These are phyloP conservation scores for Yamadazyma oceani DNA, from an alignment of 1,139 yeast genomes.

Conservation along the genomic window DNA sequence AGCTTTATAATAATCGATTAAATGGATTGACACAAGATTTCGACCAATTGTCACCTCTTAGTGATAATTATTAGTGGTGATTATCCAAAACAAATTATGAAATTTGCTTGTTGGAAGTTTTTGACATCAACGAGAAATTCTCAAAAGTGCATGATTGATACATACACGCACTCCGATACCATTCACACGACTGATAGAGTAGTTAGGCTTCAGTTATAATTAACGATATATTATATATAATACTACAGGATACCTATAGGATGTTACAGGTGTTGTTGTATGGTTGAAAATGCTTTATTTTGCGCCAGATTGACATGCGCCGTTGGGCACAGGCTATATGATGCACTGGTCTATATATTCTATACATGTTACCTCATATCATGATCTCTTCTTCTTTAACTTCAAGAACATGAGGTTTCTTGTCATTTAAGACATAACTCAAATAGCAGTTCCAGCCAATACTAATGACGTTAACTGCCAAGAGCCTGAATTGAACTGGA, in stretches of 20 bases:
- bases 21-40: too few relatives aligned
- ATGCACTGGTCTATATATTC: too few relatives aligned
- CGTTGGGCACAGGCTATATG: too few relatives aligned
- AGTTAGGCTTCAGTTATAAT: too few relatives aligned
- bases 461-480: slow-evolving; percentile 70
- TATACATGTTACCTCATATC: slow-evolving; percentile 1
- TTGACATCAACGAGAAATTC: slow-evolving; percentile 3
- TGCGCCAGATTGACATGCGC: too few relatives aligned
- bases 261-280: too few relatives aligned
- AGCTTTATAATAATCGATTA: too few relatives aligned
- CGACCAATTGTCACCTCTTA: too few relatives aligned
- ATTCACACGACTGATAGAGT: slow-evolving; percentile 2
- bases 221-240: too few relatives aligned
- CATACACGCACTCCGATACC: not conserved
- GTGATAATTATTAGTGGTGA: not conserved
- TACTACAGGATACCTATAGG: too few relatives aligned
- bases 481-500: slow-evolving; percentile 67
- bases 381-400: slow-evolving; percentile 8
- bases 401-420: slow-evolving; percentile 4
- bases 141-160: slow-evolving; percentile 3
- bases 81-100: not conserved
- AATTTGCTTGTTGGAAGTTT: slow-evolving; percentile 2
- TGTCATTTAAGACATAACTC: slow-evolving; percentile 32
- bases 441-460: slow-evolving; percentile 85
- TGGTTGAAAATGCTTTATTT: too few relatives aligned